phyloP scores from a whole-genome alignment of 1,284 basidiomycete species.

The Ceratobasidium sp. region DNA sequence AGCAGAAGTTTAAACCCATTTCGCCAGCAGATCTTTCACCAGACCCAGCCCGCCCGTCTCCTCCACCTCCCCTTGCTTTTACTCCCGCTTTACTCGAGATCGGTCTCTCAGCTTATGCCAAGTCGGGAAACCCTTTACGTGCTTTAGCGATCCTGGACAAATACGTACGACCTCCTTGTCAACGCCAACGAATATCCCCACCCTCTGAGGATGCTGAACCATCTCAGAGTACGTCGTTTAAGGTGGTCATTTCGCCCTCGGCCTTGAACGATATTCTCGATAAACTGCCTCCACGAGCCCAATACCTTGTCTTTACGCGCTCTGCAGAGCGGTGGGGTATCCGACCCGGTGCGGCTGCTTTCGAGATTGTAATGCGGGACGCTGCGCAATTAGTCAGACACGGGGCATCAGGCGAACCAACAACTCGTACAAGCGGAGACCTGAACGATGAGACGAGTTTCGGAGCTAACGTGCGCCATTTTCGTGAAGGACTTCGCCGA shows the following conservation, averaged over 20 bases:
- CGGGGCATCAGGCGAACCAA: neutral
- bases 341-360: conserved; percentile 6
- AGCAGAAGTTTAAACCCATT: no score
- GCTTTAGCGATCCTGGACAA: conserved; percentile 13
- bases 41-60: no score
- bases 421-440: neutral
- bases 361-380: conserved; percentile 27
- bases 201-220: neutral
- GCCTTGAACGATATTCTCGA: conserved; percentile 14
- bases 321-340: conserved; percentile 15
- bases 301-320: conserved; percentile 13
- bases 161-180: neutral
- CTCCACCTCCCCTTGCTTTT: neutral
- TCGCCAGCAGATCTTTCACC: no score
- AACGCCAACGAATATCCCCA: neutral
- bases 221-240: neutral
- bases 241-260: neutral
- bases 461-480: conserved; percentile 16
- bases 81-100: conserved; percentile 11
- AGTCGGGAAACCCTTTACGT: neutral
- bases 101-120: conserved; percentile 3
- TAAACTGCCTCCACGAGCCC: conserved; percentile 14
- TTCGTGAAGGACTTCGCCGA: conserved; percentile 14
- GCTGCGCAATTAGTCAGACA: neutral
- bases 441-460: neutral